Evolutionary conservation across 2,329 filamentous ascomycete genomes (phyloP).

Genomic region (Orbilia oligospora): DNA sequence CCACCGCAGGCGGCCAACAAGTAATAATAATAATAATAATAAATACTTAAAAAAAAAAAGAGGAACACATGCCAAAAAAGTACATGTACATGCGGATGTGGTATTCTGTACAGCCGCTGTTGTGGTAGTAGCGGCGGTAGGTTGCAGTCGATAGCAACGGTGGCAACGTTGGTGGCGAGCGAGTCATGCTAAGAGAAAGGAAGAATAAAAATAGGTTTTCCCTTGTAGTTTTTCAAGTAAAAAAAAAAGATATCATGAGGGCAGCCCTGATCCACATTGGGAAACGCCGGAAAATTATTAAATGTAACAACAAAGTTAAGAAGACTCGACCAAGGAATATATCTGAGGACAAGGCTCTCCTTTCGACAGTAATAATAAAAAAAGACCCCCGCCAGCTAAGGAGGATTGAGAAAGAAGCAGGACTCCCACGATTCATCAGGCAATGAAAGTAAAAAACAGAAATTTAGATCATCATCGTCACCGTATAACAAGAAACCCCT

Average conservation of each 20-base stretch:
- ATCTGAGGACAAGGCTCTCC: constrained; percentile 18
- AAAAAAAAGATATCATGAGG: constrained; percentile 32
- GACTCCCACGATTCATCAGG: constrained; percentile 16
- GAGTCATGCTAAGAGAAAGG: neutral
- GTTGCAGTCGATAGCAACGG: neutral
- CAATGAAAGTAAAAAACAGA: constrained; percentile 3
- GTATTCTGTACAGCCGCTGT: constrained; percentile 10
- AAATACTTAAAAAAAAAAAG: too few species aligned
- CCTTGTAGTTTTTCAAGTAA: constrained; percentile 29
- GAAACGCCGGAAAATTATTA: constrained; percentile 40
- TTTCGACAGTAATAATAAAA: neutral
- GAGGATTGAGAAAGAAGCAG: constrained; percentile 24
- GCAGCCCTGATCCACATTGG: constrained; percentile 35
- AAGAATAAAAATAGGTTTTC: neutral
- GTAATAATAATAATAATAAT: too few species aligned
- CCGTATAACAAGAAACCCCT: constrained; percentile 3
- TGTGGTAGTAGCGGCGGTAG: neutral
- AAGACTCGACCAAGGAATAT: constrained; percentile 34
- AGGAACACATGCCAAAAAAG: neutral
- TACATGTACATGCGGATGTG: neutral
- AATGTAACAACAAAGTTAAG: constrained; percentile 20
- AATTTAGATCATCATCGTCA: constrained; percentile 20
- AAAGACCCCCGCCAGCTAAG: neutral
- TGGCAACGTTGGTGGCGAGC: constrained; percentile 7
- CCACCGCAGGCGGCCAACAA: too few species aligned